A percentile compares a stretch with the other conserved stretches of the same genome.
Evolutionary conservation across 108 stramenopile species (phyloP).

Genomic region (Cyclostephanos invisitatus): DNA sequence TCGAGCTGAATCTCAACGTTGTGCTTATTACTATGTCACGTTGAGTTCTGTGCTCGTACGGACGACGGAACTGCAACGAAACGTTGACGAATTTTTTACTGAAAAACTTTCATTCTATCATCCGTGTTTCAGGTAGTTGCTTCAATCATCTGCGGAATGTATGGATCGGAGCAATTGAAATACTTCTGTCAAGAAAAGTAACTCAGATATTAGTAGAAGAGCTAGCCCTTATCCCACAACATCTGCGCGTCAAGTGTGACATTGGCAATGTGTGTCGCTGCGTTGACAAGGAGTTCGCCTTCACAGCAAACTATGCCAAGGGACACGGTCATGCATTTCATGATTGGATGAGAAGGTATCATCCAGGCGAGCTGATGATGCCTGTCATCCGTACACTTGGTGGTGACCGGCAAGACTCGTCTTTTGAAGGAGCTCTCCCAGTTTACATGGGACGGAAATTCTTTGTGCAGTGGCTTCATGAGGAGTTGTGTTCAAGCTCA

Average conservation of each 20-base stretch:
- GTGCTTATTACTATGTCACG: neutral
- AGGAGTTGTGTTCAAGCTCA: neutral
- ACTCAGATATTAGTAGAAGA: slow-evolving; percentile 4
- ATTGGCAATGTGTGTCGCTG: slow-evolving; percentile 1
- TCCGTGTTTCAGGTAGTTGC: slow-evolving; percentile 1
- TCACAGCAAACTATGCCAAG: slow-evolving; percentile 9
- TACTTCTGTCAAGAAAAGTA: neutral
- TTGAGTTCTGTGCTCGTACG: neutral
- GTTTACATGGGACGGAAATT: neutral
- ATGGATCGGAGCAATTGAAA: slow-evolving; percentile 2
- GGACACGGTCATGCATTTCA: slow-evolving; percentile 1
- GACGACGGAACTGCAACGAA: neutral
- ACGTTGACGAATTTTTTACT: slow-evolving; percentile 3
- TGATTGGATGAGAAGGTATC: neutral
- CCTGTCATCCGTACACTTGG: slow-evolving; percentile 3
- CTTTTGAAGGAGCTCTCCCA: slow-evolving; percentile 5
- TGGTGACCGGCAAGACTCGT: slow-evolving; percentile 1
- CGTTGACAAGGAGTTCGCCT: slow-evolving; percentile 15
- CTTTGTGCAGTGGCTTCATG: neutral
- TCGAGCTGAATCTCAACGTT: neutral
- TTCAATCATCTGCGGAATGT: slow-evolving; percentile 3
- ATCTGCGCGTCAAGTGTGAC: slow-evolving; percentile 19
- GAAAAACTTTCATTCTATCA: neutral
- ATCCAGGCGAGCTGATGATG: slow-evolving; percentile 1
- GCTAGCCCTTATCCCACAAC: slow-evolving; percentile 16